phyloP scores from a whole-genome alignment of 768 basidiomycete genomes.

The Lactifluus echinatus region DNA sequence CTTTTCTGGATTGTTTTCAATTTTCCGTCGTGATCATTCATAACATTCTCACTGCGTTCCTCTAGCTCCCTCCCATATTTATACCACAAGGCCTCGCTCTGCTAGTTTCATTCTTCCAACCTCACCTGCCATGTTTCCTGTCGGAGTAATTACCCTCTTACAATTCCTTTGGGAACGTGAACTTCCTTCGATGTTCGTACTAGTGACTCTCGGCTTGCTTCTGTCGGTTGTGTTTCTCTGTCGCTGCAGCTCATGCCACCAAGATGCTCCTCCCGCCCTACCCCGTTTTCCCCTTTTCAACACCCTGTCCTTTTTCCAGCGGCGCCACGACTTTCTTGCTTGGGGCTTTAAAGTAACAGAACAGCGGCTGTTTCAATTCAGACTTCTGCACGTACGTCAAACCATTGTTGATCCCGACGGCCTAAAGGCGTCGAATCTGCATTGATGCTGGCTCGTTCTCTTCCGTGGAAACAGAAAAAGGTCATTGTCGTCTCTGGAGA shows the following conservation, averaged over 20 bases:
- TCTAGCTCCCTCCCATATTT: neutral
- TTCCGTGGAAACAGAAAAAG: slow-evolving; percentile 41
- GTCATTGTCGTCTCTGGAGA: slow-evolving; percentile 75
- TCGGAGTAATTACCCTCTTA: slow-evolving; percentile 34
- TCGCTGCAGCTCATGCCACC: neutral
- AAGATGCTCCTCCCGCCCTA: slow-evolving; percentile 43
- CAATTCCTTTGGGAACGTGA: slow-evolving; percentile 8
- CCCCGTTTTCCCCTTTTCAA: slow-evolving; percentile 51
- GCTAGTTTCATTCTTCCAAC: neutral
- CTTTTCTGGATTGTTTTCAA: neutral
- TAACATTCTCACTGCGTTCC: neutral
- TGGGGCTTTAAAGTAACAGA: slow-evolving; percentile 64
- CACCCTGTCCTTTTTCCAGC: slow-evolving; percentile 59
- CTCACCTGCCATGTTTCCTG: slow-evolving; percentile 32
- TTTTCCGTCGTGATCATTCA: neutral
- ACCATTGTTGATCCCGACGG: slow-evolving; percentile 2
- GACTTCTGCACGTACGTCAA: slow-evolving; percentile 50
- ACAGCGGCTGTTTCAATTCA: slow-evolving; percentile 59
- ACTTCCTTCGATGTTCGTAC: slow-evolving; percentile 13
- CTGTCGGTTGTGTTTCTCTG: slow-evolving; percentile 6
- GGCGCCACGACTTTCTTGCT: slow-evolving; percentile 63
- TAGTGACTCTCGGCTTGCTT: slow-evolving; percentile 23
- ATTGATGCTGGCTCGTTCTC: slow-evolving; percentile 12
- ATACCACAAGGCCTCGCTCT: neutral
- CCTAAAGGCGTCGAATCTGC: neutral